Evolutionary conservation across 2,329 filamentous ascomycete genomes (phyloP), one percentile per base, ranked within the genome.

Genomic region (Ophiostoma quercus): DNA sequence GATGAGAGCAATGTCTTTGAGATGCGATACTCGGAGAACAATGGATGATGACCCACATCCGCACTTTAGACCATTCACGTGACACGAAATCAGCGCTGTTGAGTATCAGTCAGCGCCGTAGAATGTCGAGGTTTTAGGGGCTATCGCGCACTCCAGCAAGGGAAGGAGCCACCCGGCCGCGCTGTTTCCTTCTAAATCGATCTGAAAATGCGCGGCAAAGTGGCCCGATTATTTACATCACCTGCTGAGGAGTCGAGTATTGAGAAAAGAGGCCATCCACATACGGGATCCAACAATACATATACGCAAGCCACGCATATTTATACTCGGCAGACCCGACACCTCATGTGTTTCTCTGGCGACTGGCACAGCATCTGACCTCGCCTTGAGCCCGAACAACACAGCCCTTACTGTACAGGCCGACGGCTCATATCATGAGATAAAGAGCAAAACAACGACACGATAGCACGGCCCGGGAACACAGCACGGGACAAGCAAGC

Each of bases 221-320:
- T 39, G 62, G 62, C 32, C 16, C 57, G 25, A 62, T 62, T 62
- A 29, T 62, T 32, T 25, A 62, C 9, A 32, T 60, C 54, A 12
- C 54, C 25, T 47, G 54, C 54, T 60, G 57, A 34, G 12, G 43
- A 47, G 43, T 9, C 43, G 43, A 47, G 5, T 19, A n/a, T 47
- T 9, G 57, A 62, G 25, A 39, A 65, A 65, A 65, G 62, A 65
- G 62, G 62, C 5, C 62, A 65, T 65, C 62, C 62, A 65, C 29
- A 63, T 4, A 3, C 29, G 29, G 29, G 60, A 34, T 34, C 32
- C 32, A n/a, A 63, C 60, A 39, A 62, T 37, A 39, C 60, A 34
- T 14, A 19, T 47, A 19, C 43, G 43, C 43, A 47, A n/a, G 62
- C 62, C 34, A 34, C 34, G 60, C 62, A 65, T 65, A 37, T n/a